Base-by-base conservation (phyloP, 805 yeast genomes). In the Yamadazyma nakazawae region DNA sequence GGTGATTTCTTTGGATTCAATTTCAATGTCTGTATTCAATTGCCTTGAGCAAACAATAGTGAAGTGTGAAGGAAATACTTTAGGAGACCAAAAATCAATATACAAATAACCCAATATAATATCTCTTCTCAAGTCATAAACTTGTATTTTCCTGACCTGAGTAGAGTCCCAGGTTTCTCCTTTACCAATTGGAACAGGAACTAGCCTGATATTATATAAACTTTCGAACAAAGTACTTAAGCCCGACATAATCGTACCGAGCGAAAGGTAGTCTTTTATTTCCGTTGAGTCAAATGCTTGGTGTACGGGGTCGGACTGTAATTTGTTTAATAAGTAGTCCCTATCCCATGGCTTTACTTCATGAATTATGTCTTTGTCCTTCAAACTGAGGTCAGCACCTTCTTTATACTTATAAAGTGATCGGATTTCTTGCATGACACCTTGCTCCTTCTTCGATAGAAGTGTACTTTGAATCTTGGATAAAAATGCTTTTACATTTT, bases 31-130 rank as follows among this genome's bases (percentile, higher is more conserved):
- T 0, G 76, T 74, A 56, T 82, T 82, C 13, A 89, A 78, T 57
- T 81, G 80, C 54, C 98, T 77, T n/a, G 96, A 88, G 58, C 98
- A 94, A 51, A 94, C 89, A 7, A 94, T 88, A 0, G 98, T 94
- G 67, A 88, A 94, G 66, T 94, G 99, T 0, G 98, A 96, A 1
- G 99, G 97, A 48, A 85, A 82, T 1, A 88, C 82, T 8, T 73
- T 75, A 45, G 96, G 75, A 52, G 85, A 84, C 72, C 92, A 88
- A 43, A 94, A 72, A 62, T 94, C 99, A 55, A 95, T 79, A 61
- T 94, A 94, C 21, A 94, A 80, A 41, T 85, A 79, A 1, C 98
- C 99, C 24, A 82, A 60, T 0, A 82, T 85, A 44, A 59, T 58
- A 30, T 80, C 76, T 0, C 67, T 63, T 32, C 82, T 84, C 13